These are phyloP conservation scores for Fonsecaea pugnacius DNA, from an alignment of 2,329 filamentous ascomycete species.

Conservation along the genomic window DNA sequence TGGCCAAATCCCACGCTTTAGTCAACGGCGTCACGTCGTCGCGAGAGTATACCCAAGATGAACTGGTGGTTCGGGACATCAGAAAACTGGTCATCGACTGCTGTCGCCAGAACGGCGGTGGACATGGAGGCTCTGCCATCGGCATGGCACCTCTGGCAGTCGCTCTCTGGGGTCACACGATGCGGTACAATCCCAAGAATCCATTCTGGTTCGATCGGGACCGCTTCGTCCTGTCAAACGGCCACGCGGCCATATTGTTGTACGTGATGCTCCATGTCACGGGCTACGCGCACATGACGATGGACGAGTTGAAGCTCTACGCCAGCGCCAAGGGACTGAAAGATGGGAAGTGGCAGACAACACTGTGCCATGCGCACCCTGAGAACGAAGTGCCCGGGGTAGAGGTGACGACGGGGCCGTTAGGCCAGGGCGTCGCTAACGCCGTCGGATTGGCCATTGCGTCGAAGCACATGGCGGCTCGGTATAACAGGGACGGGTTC, in stretches of 20 bases:
- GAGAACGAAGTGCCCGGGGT: conserved; percentile 59
- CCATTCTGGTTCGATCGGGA: conserved; percentile 65
- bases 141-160: conserved; percentile 53
- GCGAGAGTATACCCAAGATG: conserved; percentile 43
- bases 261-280: conserved; percentile 43
- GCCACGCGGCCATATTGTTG: conserved; percentile 36
- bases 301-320: conserved; percentile 45
- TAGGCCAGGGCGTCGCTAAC: conserved; percentile 65
- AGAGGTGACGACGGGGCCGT: conserved; percentile 62
- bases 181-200: conserved; percentile 55
- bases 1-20: too few relatives aligned
- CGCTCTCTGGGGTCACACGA: conserved; percentile 50
- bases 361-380: conserved; percentile 56
- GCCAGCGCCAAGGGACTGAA: conserved; percentile 37
- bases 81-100: conserved; percentile 18
- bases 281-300: conserved; percentile 42
- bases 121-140: conserved; percentile 43
- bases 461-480: conserved; percentile 58
- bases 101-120: conserved; percentile 40
- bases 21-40: too few relatives aligned
- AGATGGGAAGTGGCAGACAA: conserved; percentile 23
- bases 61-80: conserved; percentile 3
- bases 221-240: conserved; percentile 66
- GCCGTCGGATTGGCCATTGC: conserved; percentile 64
- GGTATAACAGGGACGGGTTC: conserved; percentile 55